Evolutionary conservation across 345 rosid species (phyloP).

Genomic region (Firmiana major): DNA sequence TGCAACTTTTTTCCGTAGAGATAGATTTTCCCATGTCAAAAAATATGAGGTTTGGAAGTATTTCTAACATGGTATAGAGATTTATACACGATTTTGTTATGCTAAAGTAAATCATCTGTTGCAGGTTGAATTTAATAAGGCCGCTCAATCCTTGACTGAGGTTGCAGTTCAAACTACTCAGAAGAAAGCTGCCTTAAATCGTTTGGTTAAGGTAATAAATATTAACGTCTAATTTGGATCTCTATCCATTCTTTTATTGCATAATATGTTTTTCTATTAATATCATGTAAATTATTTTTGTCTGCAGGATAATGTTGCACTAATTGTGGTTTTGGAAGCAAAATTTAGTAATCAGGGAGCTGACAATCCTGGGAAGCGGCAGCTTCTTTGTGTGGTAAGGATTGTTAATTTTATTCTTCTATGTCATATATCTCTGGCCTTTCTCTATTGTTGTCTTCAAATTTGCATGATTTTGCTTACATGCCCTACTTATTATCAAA

Average conservation of each 20-base stretch:
- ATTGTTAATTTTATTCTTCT: background rate
- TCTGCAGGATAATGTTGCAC: slow-evolving; percentile 81
- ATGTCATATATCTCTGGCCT: background rate
- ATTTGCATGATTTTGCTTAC: background rate
- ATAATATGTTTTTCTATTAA: background rate
- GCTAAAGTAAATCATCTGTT: slow-evolving; percentile 17
- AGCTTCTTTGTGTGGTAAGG: slow-evolving; percentile 93
- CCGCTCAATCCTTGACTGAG: slow-evolving; percentile 97
- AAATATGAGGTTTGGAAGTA: slow-evolving; percentile 77
- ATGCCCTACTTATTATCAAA: background rate
- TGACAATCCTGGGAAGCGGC: slow-evolving; percentile 83
- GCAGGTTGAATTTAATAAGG: slow-evolving; percentile 98
- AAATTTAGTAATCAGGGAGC: slow-evolving; percentile 84
- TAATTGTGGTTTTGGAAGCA: slow-evolving; percentile 89
- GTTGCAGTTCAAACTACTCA: slow-evolving; percentile 76
- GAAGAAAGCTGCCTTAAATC: slow-evolving; percentile 79
- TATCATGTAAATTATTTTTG: slow-evolving; percentile 18
- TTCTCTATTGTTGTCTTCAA: too few species aligned
- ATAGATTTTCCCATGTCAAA: slow-evolving; percentile 94
- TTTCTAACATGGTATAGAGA: background rate
- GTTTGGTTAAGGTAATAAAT: slow-evolving; percentile 71
- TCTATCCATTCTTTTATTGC: background rate
- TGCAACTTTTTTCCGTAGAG: slow-evolving; percentile 93
- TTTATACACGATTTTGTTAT: slow-evolving; percentile 13
- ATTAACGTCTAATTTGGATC: slow-evolving; percentile 1